phyloP scores from a whole-genome alignment of 2,329 filamentous ascomycete genomes.

The Didymella arachidicola region DNA sequence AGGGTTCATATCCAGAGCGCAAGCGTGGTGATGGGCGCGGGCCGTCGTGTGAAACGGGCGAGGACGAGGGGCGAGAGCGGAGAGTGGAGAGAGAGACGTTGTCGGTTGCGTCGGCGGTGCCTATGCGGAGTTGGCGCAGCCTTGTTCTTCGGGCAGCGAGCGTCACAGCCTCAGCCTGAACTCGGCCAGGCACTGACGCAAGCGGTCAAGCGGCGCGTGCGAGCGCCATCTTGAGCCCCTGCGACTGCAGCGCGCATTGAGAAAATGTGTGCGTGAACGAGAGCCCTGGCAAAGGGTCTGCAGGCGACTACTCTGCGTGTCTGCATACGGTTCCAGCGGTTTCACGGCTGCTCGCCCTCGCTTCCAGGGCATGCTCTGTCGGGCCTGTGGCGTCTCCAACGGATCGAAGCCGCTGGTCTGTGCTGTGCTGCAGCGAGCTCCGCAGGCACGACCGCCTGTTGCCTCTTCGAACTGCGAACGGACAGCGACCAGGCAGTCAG shows the following conservation, averaged over 20 bases:
- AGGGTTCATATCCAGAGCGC: constrained; percentile 47
- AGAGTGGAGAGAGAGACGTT: constrained; percentile 18
- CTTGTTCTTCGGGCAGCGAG: constrained; percentile 27
- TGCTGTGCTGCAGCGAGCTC: constrained; percentile 16
- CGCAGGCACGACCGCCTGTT: constrained; percentile 19
- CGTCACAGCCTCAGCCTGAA: constrained; percentile 21
- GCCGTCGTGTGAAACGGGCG: constrained; percentile 26
- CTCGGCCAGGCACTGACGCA: constrained; percentile 18
- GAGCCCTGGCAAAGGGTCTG: background rate
- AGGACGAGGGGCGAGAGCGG: constrained; percentile 9
- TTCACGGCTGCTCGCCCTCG: background rate
- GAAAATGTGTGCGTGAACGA: background rate
- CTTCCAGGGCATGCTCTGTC: background rate
- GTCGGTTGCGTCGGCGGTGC: constrained; percentile 25
- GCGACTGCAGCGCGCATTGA: background rate
- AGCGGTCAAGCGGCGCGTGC: constrained; percentile 15
- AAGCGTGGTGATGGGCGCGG: constrained; percentile 34
- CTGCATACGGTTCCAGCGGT: background rate
- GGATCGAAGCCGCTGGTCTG: constrained; percentile 7
- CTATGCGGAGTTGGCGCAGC: constrained; percentile 26
- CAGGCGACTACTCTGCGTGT: background rate
- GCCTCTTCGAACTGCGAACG: constrained; percentile 10
- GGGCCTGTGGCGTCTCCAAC: constrained; percentile 4
- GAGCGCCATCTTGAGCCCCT: background rate
- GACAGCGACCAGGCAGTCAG: constrained; percentile 7